Percentiles rank a stretch among this genome's conserved stretches.
Evolutionary conservation across 257 asterid genomes (phyloP).

Genomic region (Solanum tarijense): DNA sequence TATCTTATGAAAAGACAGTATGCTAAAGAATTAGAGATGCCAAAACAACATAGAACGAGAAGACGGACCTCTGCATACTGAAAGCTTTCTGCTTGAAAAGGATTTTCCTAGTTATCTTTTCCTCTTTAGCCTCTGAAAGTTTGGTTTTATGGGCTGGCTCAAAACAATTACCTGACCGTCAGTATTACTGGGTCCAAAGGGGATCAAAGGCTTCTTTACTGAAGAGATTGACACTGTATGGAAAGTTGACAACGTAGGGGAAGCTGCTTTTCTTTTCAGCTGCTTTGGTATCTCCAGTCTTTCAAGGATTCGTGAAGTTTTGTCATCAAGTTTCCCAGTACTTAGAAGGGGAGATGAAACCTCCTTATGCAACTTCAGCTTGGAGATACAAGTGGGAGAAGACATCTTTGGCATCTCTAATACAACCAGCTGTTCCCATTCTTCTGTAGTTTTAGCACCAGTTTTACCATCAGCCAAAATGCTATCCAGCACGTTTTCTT

Average conservation of each 20-base stretch:
- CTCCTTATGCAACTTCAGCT: conserved; percentile 29
- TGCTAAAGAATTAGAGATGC: neutral
- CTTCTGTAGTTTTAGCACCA: conserved; percentile 38
- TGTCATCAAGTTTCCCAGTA: conserved; percentile 56
- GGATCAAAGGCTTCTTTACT: conserved; percentile 71
- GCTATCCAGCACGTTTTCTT: conserved; percentile 18
- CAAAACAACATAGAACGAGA: neutral
- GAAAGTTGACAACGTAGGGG: conserved; percentile 34
- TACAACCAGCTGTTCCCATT: conserved; percentile 74
- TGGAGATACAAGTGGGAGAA: conserved; percentile 36
- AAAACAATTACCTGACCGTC: conserved; percentile 22
- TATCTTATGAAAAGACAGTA: neutral
- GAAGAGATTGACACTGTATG: conserved; percentile 26
- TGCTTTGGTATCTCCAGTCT: conserved; percentile 77
- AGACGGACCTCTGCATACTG: conserved; percentile 7
- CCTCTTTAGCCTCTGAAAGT: conserved; percentile 61
- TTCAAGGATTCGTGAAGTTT: conserved; percentile 81
- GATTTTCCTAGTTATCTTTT: conserved; percentile 30
- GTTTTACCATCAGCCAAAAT: conserved; percentile 17
- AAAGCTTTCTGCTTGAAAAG: neutral
- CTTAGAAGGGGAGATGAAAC: conserved; percentile 38
- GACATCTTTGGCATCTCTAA: conserved; percentile 35
- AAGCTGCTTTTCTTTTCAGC: conserved; percentile 55
- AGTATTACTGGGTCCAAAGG: conserved; percentile 27
- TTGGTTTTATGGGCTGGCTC: conserved; percentile 77